These are phyloP conservation scores for Peniophora sp. DNA, from an alignment of 1,284 basidiomycete genomes.

Conservation along the genomic window DNA sequence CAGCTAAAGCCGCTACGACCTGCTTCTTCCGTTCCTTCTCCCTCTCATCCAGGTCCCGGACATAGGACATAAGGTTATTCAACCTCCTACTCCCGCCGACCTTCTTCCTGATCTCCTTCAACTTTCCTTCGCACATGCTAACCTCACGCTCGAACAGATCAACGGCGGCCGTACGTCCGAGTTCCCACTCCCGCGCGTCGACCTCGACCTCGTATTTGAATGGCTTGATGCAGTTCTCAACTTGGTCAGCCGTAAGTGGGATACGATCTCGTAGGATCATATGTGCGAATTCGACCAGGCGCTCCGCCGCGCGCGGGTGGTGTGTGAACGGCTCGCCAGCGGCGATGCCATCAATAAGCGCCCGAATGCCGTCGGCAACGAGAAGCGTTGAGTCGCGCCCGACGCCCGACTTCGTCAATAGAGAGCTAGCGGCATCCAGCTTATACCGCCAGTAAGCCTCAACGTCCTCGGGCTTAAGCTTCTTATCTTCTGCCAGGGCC, in stretches of 20 bases:
- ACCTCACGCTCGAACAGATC: slow-evolving; percentile 82
- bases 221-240: slow-evolving; percentile 99
- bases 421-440: slow-evolving; percentile 84
- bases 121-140: slow-evolving; percentile 76
- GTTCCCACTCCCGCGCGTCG: slow-evolving; percentile 87
- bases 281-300: slow-evolving; percentile 88
- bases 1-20: slow-evolving; percentile 26
- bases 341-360: slow-evolving; percentile 84
- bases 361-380: slow-evolving; percentile 90
- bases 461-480: slow-evolving; percentile 68
- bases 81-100: slow-evolving; percentile 83
- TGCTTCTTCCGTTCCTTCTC: slow-evolving; percentile 62
- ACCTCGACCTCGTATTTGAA: slow-evolving; percentile 97
- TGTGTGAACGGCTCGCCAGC: slow-evolving; percentile 86
- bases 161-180: slow-evolving; percentile 69
- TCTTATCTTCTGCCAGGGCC: slow-evolving; percentile 63
- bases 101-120: slow-evolving; percentile 78
- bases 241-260: slow-evolving; percentile 91
- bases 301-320: slow-evolving; percentile 83
- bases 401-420: slow-evolving; percentile 95
- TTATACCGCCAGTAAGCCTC: slow-evolving; percentile 96
- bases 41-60: slow-evolving; percentile 76
- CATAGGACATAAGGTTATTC: slow-evolving; percentile 74
- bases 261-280: slow-evolving; percentile 89
- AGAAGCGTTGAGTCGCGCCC: slow-evolving; percentile 89